phyloP scores from a whole-genome alignment of 495 filamentous ascomycete genomes.

The Amniculicola lignicola region DNA sequence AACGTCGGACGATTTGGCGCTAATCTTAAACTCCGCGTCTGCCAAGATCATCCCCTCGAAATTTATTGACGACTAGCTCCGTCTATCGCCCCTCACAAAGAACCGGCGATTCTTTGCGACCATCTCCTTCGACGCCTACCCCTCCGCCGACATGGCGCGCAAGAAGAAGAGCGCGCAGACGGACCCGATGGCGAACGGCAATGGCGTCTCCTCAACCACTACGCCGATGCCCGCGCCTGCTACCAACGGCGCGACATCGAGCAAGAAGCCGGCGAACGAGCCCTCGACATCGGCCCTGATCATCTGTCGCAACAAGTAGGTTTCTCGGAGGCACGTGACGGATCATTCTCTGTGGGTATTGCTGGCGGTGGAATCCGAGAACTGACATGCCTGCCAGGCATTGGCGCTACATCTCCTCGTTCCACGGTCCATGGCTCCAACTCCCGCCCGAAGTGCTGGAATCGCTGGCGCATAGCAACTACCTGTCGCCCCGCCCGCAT shows the following conservation, averaged over 20 bases:
- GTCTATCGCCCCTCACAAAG: too few relatives aligned
- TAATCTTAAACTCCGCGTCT: too few relatives aligned
- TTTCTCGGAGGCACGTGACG: conserved; percentile 35
- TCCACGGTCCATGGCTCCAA: conserved; percentile 84
- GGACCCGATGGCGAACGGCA: conserved; percentile 10
- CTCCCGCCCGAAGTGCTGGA: conserved; percentile 77
- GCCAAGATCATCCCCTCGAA: too few relatives aligned
- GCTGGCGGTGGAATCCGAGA: background rate
- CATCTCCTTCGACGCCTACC: too few relatives aligned
- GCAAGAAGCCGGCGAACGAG: conserved; percentile 37
- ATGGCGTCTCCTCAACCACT: background rate
- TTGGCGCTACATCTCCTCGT: conserved; percentile 80
- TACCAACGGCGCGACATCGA: conserved; percentile 8
- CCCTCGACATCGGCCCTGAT: conserved; percentile 56
- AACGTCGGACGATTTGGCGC: too few relatives aligned
- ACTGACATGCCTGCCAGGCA: conserved; percentile 51
- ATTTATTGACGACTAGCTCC: too few relatives aligned
- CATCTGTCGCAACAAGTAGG: conserved; percentile 71
- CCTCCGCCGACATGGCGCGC: conserved; percentile 16
- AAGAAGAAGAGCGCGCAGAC: conserved; percentile 28
- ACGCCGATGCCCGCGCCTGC: background rate
- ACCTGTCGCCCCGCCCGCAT: conserved; percentile 67
- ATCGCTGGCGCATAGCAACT: conserved; percentile 72
- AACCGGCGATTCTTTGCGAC: too few relatives aligned
- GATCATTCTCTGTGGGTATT: conserved; percentile 5